Percentiles rank a stretch among this genome's conserved stretches.
Conservation (phyloP, 768 basidiomycete species). For the Sarcomyxa edulis region DNA sequence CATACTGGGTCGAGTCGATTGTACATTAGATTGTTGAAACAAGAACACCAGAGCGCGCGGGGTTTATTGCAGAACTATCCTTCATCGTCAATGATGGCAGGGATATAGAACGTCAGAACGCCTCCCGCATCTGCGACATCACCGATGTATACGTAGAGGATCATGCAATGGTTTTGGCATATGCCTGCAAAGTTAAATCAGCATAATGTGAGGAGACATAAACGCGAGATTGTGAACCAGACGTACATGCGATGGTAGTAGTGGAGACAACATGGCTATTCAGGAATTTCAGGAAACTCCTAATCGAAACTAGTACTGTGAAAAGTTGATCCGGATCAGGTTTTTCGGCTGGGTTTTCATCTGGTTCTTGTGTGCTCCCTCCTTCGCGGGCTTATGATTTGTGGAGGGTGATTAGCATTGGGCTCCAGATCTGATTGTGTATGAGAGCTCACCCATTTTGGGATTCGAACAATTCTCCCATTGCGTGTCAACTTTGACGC, state of each 20-base stretch:
- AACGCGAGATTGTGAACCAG: slow-evolving; percentile 1
- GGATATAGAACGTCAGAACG: slow-evolving; percentile 85
- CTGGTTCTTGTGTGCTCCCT: slow-evolving; percentile 25
- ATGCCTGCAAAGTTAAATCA: slow-evolving; percentile 45
- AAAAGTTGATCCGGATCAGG: slow-evolving; percentile 55
- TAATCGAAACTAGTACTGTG: slow-evolving; percentile 63
- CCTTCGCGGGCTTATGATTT: slow-evolving; percentile 5
- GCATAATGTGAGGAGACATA: background rate
- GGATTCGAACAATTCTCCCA: slow-evolving; percentile 76
- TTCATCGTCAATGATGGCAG: slow-evolving; percentile 66
- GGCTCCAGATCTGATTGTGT: background rate
- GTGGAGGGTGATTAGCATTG: background rate
- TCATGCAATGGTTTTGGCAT: slow-evolving; percentile 78
- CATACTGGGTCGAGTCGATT: too few species aligned
- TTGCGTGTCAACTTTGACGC: slow-evolving; percentile 71
- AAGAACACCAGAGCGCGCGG: too few species aligned
- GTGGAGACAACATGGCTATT: slow-evolving; percentile 76
- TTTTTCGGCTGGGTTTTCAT: slow-evolving; percentile 27
- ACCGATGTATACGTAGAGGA: slow-evolving; percentile 87
- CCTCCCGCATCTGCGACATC: slow-evolving; percentile 75
- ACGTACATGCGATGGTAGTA: slow-evolving; percentile 80
- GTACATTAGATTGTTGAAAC: too few species aligned
- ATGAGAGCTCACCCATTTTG: slow-evolving; percentile 32
- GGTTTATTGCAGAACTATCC: too few species aligned
- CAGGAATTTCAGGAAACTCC: slow-evolving; percentile 78